Evolutionary conservation across 2,329 filamentous ascomycete species (phyloP).

Genomic region (Clonostachys rhizophaga): DNA sequence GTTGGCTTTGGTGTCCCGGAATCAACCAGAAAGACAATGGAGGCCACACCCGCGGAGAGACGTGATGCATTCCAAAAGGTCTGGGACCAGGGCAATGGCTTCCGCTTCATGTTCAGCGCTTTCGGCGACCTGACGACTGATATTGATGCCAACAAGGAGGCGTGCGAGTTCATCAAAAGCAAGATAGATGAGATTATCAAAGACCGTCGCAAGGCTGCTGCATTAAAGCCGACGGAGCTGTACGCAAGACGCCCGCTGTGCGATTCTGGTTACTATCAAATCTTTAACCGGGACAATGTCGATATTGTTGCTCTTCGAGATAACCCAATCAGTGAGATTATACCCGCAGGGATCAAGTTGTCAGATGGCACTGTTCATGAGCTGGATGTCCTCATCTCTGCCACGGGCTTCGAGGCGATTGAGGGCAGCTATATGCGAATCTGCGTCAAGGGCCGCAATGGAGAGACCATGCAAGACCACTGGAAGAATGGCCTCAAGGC

Average conservation of each 20-base stretch:
- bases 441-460: conserved; percentile 42
- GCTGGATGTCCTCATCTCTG: conserved; percentile 29
- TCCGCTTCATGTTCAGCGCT: conserved; percentile 21
- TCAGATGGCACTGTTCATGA: conserved; percentile 19
- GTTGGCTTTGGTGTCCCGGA: conserved; percentile 19
- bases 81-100: conserved; percentile 20
- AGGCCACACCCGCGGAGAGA: conserved; percentile 17
- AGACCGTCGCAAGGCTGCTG: conserved; percentile 10
- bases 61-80: conserved; percentile 14
- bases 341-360: conserved; percentile 24
- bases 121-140: conserved; percentile 8
- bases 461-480: conserved; percentile 21
- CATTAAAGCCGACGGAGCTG: conserved; percentile 7
- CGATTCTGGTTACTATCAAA: conserved; percentile 44
- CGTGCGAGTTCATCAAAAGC: conserved; percentile 11
- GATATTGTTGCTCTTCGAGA: conserved; percentile 37
- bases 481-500: conserved; percentile 27
- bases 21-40: conserved; percentile 16
- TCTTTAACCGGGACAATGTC: conserved; percentile 40
- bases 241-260: conserved; percentile 5
- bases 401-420: conserved; percentile 34
- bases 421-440: conserved; percentile 67
- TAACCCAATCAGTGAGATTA: conserved; percentile 29
- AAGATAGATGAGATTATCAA: conserved; percentile 13
- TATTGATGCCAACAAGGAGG: conserved; percentile 13